These are phyloP conservation scores for Cyberlindnera maclurae DNA, from an alignment of 805 yeast genomes.

Conservation along the genomic window DNA sequence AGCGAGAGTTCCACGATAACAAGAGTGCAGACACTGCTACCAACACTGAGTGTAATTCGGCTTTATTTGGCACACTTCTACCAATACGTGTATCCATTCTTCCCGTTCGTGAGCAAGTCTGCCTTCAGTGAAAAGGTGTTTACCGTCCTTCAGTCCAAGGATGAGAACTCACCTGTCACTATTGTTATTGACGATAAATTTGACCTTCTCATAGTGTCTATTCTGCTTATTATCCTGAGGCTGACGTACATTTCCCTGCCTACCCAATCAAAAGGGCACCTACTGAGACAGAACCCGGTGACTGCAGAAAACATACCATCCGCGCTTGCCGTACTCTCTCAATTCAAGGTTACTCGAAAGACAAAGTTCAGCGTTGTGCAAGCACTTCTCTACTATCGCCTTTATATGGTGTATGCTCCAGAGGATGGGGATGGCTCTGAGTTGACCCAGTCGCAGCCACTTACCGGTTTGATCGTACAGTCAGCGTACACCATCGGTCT, in stretches of 20 bases:
- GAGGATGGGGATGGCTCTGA: constrained; percentile 44
- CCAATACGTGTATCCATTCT: constrained; percentile 37
- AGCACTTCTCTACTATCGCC: constrained; percentile 32
- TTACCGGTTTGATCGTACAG: constrained; percentile 33
- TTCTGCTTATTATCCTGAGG: constrained; percentile 34
- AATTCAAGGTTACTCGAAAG: constrained; percentile 33
- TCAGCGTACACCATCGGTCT: constrained; percentile 40
- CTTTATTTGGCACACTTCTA: constrained; percentile 36
- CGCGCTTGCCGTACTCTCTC: constrained; percentile 34
- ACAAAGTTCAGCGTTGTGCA: constrained; percentile 37
- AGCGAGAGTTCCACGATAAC: constrained; percentile 26
- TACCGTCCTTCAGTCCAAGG: constrained; percentile 29
- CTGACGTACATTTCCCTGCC: constrained; percentile 35
- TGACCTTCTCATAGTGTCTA: constrained; percentile 35
- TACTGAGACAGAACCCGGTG: constrained; percentile 30
- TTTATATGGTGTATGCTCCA: constrained; percentile 37
- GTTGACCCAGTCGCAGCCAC: constrained; percentile 32
- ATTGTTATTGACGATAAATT: constrained; percentile 31
- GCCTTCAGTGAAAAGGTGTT: constrained; percentile 27
- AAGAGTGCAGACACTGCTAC: constrained; percentile 30
- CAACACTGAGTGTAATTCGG: constrained; percentile 33
- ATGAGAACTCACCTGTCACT: constrained; percentile 18
- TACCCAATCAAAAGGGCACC: constrained; percentile 20
- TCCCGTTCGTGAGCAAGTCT: constrained; percentile 38
- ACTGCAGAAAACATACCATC: constrained; percentile 29